Evolutionary conservation across 345 rosid species (phyloP), one percentile per base, ranked within the genome.

Genomic region (Camelina laxa): DNA sequence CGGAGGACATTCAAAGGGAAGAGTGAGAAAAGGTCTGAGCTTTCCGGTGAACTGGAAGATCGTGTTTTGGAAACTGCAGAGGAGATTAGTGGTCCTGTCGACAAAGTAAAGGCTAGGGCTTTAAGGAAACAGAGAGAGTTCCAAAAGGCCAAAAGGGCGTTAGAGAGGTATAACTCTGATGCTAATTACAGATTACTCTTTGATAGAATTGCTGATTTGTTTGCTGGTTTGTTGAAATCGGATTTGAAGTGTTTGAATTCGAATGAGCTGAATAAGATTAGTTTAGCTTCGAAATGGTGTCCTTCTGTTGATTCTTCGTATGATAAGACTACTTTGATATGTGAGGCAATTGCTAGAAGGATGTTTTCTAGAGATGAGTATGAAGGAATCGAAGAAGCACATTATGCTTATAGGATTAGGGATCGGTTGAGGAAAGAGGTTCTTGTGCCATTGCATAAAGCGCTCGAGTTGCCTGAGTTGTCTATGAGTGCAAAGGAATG

Each of bases 201-300:
- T 65, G 82, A 70, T 61, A 1, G 20, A 0, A 27, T 33, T 4
- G 67, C 79, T 0, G 77, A 80, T 75, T 58, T 80, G 50, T 75
- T 75, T 59, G 73, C 76, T 14, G 80, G 66, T 8, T 14, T 63
- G 63, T 35, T 80, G 69, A 80, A 75, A 39, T 57, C 73, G 4
- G 82, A 80, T 75, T 16, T 80, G 60, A 53, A 75, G 68, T 80
- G 0, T 65, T 22, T 80, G 70, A 58, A 27, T 13, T 65, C 70
- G 35, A 60, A 66, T 12, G 79, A 75, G 56, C 1, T 51, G 36
- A 49, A 49, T 33, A 80, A 65, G 58, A 70, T 80, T 12, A 13
- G 80, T 0, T 65, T 80, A 58, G 82, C 80, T n/a, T 66, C 82
- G 4, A 80, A 80, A 17, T 80, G 82, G 82, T 80, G 82, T 58